Evolutionary conservation across 2,329 filamentous ascomycete species (phyloP), one percentile per base, ranked within the genome.

Genomic region (Neodidymelliopsis sp.): DNA sequence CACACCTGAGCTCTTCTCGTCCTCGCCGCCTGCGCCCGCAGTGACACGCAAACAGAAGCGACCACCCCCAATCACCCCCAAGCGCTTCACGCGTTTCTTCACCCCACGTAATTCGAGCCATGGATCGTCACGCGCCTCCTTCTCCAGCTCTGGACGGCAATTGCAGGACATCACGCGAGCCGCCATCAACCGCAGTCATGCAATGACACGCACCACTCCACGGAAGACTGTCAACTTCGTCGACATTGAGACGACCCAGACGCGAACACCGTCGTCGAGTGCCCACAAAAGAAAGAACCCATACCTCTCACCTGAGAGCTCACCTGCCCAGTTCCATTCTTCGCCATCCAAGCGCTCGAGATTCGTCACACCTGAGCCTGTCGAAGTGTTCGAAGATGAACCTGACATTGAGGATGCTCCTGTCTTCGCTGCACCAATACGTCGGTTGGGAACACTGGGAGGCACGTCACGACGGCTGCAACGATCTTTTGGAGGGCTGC

Each of bases 51-150:
- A 79, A 58, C 71, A 69, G 27, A 77, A 70, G 55, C 76, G 74
- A 50, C 74, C 76, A 23, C 78, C 78, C 5, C 78, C 77, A 20
- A 77, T 81, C 55, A 81, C 78, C 1, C 78, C 78, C 6, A 78
- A 78, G 59, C 73, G 78, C 48, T 80, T 81, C 66, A 78, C 66
- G 36, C 74, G 75, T 53, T 81, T 81, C 67, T 81, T 81, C 65
- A 79, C 77, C 10, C 78, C 78, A 9, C 69, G 76, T 35, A 63
- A 64, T 18, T 69, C 73, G 3, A 56, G 63, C n/a, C 57, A 67
- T 57, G 64, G 58, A 11, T 66, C 66, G 4, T 67, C 65, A 11
- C 51, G 57, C 38, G 51, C 59, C 27, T 59, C 58, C 2, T 51
- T 65, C 8, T 63, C 73, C 48, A 74, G 70, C 51, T 77, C 77